Conservation (phyloP, 225 moss, liverwort and hornwort genomes). For the Sphagnum contortum region DNA sequence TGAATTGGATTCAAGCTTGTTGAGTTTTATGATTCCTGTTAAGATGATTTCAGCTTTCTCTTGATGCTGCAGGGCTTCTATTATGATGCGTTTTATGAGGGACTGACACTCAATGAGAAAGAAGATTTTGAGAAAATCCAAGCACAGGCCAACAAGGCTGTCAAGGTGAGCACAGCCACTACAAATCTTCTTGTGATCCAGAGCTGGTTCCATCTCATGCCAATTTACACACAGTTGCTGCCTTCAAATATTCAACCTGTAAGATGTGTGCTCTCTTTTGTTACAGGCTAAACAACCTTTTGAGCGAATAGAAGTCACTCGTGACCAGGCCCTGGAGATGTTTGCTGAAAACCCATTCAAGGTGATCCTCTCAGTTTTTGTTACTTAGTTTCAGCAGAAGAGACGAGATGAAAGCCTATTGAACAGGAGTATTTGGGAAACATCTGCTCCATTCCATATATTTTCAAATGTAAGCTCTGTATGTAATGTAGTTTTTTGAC, state of each 20-base stretch:
- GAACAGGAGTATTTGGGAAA: background rate
- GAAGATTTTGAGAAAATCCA: conserved; percentile 65
- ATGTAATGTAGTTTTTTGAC: background rate
- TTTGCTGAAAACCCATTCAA: conserved; percentile 87
- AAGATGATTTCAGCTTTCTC: background rate
- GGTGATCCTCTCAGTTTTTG: conserved; percentile 12
- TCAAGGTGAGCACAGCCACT: conserved; percentile 37
- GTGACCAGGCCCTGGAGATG: conserved; percentile 73
- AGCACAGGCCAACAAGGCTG: conserved; percentile 72
- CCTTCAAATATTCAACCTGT: too few species aligned
- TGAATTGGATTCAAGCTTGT: background rate
- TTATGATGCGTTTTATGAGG: conserved; percentile 82
- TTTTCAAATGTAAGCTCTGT: background rate
- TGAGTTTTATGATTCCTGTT: background rate
- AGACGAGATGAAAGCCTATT: background rate
- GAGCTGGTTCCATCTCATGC: background rate
- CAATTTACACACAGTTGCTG: background rate
- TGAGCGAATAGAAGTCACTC: conserved; percentile 83
- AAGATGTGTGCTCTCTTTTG: background rate
- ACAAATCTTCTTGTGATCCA: too few species aligned
- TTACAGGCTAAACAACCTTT: conserved; percentile 75
- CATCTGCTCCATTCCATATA: background rate
- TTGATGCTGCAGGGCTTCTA: conserved; percentile 57
- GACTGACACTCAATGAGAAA: conserved; percentile 65
- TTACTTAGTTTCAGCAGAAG: too few species aligned